A percentile compares a stretch with the other conserved stretches of the same genome.
These are phyloP conservation scores for Peltaster fructicola DNA, from an alignment of 2,329 filamentous ascomycete genomes.

Conservation along the genomic window DNA sequence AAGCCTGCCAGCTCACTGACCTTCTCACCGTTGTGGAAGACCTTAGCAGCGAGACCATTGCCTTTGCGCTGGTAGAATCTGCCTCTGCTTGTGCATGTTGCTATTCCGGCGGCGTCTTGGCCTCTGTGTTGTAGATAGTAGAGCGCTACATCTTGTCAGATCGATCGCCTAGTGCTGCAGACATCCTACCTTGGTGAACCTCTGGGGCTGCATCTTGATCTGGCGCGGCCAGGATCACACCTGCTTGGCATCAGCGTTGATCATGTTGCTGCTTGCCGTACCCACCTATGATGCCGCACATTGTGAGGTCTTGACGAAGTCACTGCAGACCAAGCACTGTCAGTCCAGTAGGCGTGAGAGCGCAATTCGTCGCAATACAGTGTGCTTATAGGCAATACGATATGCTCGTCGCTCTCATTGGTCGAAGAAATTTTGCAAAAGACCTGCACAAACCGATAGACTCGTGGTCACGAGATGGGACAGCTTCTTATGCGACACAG, in stretches of 20 bases:
- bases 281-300: slow-evolving; percentile 37
- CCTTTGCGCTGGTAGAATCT: slow-evolving; percentile 81
- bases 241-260: too few species aligned
- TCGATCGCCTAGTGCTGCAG: slow-evolving; percentile 29
- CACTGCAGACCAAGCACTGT: too few species aligned
- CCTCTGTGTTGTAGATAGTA: slow-evolving; percentile 41
- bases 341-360: too few species aligned
- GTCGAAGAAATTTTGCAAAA: too few species aligned
- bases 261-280: too few species aligned
- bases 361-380: too few species aligned
- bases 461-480: too few species aligned
- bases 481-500: too few species aligned
- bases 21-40: slow-evolving; percentile 65
- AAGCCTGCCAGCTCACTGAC: slow-evolving; percentile 61
- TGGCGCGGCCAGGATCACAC: slow-evolving; percentile 27
- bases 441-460: too few species aligned
- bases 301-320: slow-evolving; percentile 16
- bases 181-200: slow-evolving; percentile 15
- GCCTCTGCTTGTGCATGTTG: slow-evolving; percentile 55
- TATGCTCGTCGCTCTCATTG: too few species aligned
- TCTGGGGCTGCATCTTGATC: slow-evolving; percentile 21
- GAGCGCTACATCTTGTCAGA: slow-evolving; percentile 11
- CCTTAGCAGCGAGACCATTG: slow-evolving; percentile 69
- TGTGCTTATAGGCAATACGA: too few species aligned
- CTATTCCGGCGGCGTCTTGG: slow-evolving; percentile 78